Base-by-base conservation (phyloP, 2,329 filamentous ascomycete species). In the Fusarium abutilonis region DNA sequence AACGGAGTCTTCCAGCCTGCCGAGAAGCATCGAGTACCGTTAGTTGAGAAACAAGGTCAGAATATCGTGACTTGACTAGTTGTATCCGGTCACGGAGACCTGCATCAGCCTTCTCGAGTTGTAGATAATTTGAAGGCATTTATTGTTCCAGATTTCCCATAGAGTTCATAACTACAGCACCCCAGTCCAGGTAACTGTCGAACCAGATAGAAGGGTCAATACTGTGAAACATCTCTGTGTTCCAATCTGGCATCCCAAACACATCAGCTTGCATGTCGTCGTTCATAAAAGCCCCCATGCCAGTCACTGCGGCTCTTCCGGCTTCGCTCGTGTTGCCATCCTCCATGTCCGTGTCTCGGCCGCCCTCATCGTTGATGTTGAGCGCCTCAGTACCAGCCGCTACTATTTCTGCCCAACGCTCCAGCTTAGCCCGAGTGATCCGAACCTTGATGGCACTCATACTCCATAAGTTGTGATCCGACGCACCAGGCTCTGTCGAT, bases 401-500 rank as follows among this genome's bases (percentile, higher is more conserved):
- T 0, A 82, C 76, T 1, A 80, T 73, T 44, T 83, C 80, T 0
- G 79, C 76, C 78, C 79, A 83, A 14, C 76, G 74, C 46, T 81
- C 79, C 0, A 84, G 61, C 57, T 82, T 83, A 4, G 77, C 72
- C 7, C 76, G 77, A 1, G 79, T 79, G 31, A 83, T 78, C 17
- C 76, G 74, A 1, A 84, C 70, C 40, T 83, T 83, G 34, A 78
- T 75, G 0, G 81, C 78, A 0, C 78, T 79, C 60, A 83, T 71
- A 6, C 79, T 79, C 81, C 81, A 84, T 0, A 82, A 65, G 42
- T 80, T 82, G 47, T 78, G 78, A 10, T 80, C 76, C 49, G 74
- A 74, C 0, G 66, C 68, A n/a, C 70, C 76, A 0, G 69, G 57
- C 7, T 78, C 74, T 0, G 71, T 63, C 3, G 74, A 70, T 0